Evolutionary conservation across 768 basidiomycete genomes (phyloP), one percentile per base, ranked within the genome.

Genomic region (Inosperma sp.): DNA sequence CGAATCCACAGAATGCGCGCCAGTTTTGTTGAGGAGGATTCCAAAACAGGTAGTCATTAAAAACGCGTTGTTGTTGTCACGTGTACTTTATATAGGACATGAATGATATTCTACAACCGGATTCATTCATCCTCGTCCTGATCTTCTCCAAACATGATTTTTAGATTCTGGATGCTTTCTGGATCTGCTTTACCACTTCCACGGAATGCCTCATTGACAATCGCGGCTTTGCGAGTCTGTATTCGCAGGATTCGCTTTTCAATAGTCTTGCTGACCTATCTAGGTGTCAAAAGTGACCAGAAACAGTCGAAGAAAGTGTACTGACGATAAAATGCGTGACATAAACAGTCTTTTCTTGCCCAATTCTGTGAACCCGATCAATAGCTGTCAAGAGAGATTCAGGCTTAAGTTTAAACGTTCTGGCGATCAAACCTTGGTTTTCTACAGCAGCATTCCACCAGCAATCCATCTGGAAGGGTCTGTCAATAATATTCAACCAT

Each of bases 371-470:
- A 23, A 92, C 88, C 7, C 90, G 80, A 61, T 93, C 90, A 60
- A 92, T 86, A 13, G 90, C 89, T 85, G 46, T 43, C 12, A 30
- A 52, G 8, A 19, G 31, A 10, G 3, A 10, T 35, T 34, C 37
- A 33, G 41, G 36, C 16, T 29, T n/a, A n/a, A n/a, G 40, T n/a
- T 37, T 22, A 17, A 2, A 29, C 14, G 19, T 35, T 19, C 21
- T 2, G 41, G 23, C 29, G 13, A 33, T 27, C 39, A 46, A 56
- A 81, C 85, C 86, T 78, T 92, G 89, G 45, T 82, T 82, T 62
- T 92, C 90, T 4, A 77, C 82, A 0, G 88, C 88, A 4, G 86
- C 80, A 63, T 91, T 92, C 89, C 89, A 92, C 89, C 89, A 91
- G 57, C 88, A 92, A 60, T 91, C 89, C 88, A 92, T 92, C 88